Evolutionary conservation across 179 eudicot species (phyloP), one percentile per base, ranked within the genome.

Genomic region (Beta corolliflora): DNA sequence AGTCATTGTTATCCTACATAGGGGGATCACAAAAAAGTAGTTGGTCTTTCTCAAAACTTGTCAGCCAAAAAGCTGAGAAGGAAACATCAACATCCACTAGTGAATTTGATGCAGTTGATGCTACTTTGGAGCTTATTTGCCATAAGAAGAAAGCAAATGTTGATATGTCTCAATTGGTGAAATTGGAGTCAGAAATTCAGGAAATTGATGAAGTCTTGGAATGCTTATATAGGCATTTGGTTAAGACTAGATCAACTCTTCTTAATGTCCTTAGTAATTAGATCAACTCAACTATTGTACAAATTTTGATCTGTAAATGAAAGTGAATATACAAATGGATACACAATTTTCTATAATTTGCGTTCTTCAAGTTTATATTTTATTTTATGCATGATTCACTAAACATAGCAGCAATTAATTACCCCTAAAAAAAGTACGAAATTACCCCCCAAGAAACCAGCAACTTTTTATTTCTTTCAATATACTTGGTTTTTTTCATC

Each of bases 191-290:
- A 12, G 75, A 75, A 61, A 69, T 87, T 59, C 78, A 85, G 69
- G 86, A 76, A 45, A 54, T 81, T 7, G 88, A 87, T 68, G 81
- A 79, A 83, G 76, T 14, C 25, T 68, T 85, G 18, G 86, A 85
- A 65, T 56, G 80, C 71, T 69, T 87, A 74, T 79, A 82, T 71
- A 85, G 89, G 85, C 85, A 80, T 76, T 54, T 85, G 44, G 85
- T 87, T 55, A 55, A 55, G 59, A 55, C 59, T 55, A 11, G 16
- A 55, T 11, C 59, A 55, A 55, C 16, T 55, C 59, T 55, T 55
- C 59, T 55, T 12, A 11, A 55, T 55, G 52, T 48, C 52, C 52
- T 48, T 9, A 48, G 52, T 48, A 4, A 48, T 7, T 48, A 48
- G 52, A 48, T 3, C 41, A 48, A 48, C 7, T 48, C 4, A 0